Evolutionary conservation across 768 basidiomycete species (phyloP).

Genomic region (Suillus subaureus): DNA sequence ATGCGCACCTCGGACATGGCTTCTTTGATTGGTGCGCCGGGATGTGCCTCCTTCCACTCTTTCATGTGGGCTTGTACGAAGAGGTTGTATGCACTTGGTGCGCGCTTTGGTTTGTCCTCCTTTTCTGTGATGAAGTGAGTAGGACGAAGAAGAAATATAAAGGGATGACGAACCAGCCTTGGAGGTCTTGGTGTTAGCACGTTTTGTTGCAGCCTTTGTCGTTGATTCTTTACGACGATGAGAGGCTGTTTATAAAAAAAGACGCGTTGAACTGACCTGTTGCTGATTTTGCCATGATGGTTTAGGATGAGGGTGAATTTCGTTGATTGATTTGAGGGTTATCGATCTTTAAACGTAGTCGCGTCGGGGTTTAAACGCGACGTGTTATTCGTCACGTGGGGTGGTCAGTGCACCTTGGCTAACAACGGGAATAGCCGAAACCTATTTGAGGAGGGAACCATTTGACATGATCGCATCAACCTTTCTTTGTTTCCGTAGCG

Average conservation of each 20-base stretch:
- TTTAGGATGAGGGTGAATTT: slow-evolving; percentile 14
- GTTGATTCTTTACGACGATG: slow-evolving; percentile 42
- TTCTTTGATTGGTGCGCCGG: slow-evolving; percentile 48
- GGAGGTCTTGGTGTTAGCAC: slow-evolving; percentile 47
- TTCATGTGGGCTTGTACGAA: slow-evolving; percentile 61
- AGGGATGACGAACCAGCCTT: slow-evolving; percentile 35
- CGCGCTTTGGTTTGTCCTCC: slow-evolving; percentile 54
- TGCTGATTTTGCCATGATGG: slow-evolving; percentile 51
- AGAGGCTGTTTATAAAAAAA: background rate
- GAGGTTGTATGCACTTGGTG: slow-evolving; percentile 60
- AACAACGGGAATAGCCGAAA: slow-evolving; percentile 18
- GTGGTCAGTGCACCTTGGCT: slow-evolving; percentile 21
- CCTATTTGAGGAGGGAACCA: slow-evolving; percentile 20
- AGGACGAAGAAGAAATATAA: slow-evolving; percentile 9
- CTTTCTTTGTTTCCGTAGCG: background rate
- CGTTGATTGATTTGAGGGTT: background rate
- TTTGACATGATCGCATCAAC: background rate
- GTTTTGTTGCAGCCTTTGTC: slow-evolving; percentile 59
- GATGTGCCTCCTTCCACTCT: slow-evolving; percentile 57
- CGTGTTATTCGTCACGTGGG: slow-evolving; percentile 26
- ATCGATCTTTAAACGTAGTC: slow-evolving; percentile 18
- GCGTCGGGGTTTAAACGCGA: slow-evolving; percentile 26
- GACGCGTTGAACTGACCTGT: slow-evolving; percentile 40
- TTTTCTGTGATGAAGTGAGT: slow-evolving; percentile 29
- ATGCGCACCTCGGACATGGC: slow-evolving; percentile 47